Evolutionary conservation across 129 eudicot species (phyloP).

Genomic region (Saussurea involucrata): DNA sequence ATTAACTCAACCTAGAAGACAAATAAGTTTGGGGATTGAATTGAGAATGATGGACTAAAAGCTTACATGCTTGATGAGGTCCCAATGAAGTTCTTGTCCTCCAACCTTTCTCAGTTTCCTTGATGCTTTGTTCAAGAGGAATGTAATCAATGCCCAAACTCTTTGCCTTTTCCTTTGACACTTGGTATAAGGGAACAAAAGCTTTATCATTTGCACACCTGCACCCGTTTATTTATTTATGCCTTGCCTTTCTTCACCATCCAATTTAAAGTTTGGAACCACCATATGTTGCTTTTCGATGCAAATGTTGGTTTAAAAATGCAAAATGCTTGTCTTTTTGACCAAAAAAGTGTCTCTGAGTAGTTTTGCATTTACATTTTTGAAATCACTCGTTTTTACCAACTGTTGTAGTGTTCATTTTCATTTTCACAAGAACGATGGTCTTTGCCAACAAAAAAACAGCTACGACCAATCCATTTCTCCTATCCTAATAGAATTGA

Average conservation of each 20-base stretch:
- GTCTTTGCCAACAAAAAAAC: background rate
- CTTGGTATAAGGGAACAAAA: conserved; percentile 43
- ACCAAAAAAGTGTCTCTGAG: background rate
- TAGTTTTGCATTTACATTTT: background rate
- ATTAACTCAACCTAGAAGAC: background rate
- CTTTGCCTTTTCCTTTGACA: conserved; percentile 55
- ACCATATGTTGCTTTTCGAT: background rate
- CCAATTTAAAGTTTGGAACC: background rate
- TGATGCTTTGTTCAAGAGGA: conserved; percentile 46
- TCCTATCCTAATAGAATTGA: background rate
- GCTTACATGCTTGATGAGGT: conserved; percentile 10
- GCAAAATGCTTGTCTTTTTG: background rate
- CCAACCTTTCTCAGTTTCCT: conserved; percentile 70
- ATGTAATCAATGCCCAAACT: conserved; percentile 56
- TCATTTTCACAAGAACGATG: background rate
- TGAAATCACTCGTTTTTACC: too few relatives aligned
- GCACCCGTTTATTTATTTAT: background rate
- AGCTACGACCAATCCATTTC: background rate
- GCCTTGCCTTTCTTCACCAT: background rate
- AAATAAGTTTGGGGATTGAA: background rate
- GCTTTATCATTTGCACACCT: conserved; percentile 78
- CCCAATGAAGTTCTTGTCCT: conserved; percentile 46
- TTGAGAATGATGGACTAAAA: too few relatives aligned
- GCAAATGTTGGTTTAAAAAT: background rate
- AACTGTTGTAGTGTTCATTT: background rate